Percentiles rank a stretch among this genome's conserved stretches.
These are phyloP conservation scores for Starmerella etchellsii DNA, from an alignment of 805 yeast genomes.

Conservation along the genomic window DNA sequence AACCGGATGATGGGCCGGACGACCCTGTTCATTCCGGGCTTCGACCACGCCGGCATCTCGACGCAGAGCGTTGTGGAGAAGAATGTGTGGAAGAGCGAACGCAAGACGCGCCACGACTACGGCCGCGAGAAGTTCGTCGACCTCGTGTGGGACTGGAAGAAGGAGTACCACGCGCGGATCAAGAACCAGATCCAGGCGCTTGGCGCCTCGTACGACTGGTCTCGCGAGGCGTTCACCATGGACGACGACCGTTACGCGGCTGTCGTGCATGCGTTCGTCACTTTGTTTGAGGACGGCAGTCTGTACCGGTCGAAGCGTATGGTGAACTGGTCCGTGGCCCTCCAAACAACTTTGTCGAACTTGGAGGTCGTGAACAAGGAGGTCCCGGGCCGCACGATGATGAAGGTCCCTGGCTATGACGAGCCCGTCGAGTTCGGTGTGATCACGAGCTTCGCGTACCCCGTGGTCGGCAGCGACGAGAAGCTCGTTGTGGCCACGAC, in stretches of 20 bases:
- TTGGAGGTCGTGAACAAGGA: slow-evolving; percentile 92
- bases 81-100: slow-evolving; percentile 76
- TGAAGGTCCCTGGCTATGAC: slow-evolving; percentile 82
- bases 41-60: slow-evolving; percentile 98
- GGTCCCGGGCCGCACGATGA: slow-evolving; percentile 63
- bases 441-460: slow-evolving; percentile 87
- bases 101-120: slow-evolving; percentile 83
- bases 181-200: slow-evolving; percentile 69
- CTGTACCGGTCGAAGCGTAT: slow-evolving; percentile 88
- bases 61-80: slow-evolving; percentile 98
- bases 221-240: slow-evolving; percentile 85
- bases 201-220: slow-evolving; percentile 97
- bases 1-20: slow-evolving; percentile 97
- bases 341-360: slow-evolving; percentile 91
- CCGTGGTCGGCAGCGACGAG: slow-evolving; percentile 75
- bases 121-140: slow-evolving; percentile 83
- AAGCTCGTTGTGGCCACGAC: slow-evolving; percentile 88
- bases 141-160: slow-evolving; percentile 98
- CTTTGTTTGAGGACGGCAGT: slow-evolving; percentile 85
- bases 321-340: slow-evolving; percentile 91
- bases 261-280: slow-evolving; percentile 82
- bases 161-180: slow-evolving; percentile 76
- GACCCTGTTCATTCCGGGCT: slow-evolving; percentile 84
- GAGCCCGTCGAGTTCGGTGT: slow-evolving; percentile 92
- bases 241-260: slow-evolving; percentile 65